Evolutionary conservation across 441 rosid species (phyloP).

Genomic region (Gossypium aridum): DNA sequence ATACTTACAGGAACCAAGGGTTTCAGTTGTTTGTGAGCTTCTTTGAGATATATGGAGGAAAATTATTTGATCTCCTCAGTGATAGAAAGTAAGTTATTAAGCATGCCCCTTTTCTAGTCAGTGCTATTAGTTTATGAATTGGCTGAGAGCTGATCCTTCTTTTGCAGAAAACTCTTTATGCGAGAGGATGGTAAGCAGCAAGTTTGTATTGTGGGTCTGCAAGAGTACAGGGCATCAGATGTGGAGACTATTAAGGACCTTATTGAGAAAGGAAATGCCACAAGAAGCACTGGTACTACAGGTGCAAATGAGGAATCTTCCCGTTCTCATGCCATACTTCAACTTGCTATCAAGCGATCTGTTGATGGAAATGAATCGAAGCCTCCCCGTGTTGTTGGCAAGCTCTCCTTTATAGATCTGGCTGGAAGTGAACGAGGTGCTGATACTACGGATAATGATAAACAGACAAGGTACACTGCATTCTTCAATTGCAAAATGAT

Average conservation of each 20-base stretch:
- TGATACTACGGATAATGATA: constrained; percentile 96
- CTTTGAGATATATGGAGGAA: constrained; percentile 98
- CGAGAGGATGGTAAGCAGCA: constrained; percentile 99
- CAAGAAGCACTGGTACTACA: constrained; percentile 90
- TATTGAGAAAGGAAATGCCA: constrained; percentile 84
- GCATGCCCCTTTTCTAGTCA: constrained; percentile 9
- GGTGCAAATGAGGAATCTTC: constrained; percentile 99
- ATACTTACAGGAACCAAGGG: constrained; percentile 81
- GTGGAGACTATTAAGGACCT: constrained; percentile 86
- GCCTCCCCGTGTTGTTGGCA: constrained; percentile 86
- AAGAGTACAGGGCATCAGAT: constrained; percentile 87
- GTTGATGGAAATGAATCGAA: constrained; percentile 69
- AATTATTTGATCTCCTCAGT: constrained; percentile 83
- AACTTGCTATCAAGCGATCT: constrained; percentile 86
- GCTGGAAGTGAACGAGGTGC: constrained; percentile 99
- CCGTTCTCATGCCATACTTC: constrained; percentile 98
- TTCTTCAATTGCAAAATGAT: not conserved
- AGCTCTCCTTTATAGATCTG: constrained; percentile 96
- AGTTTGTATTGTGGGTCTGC: constrained; percentile 98
- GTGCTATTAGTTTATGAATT: constrained; percentile 12
- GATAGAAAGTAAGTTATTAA: constrained; percentile 79
- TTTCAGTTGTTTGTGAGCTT: constrained; percentile 92
- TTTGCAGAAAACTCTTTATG: constrained; percentile 87
- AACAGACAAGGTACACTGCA: constrained; percentile 70
- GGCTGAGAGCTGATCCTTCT: constrained; percentile 20